Percentiles rank a stretch among this genome's conserved stretches.
These are phyloP conservation scores for Starmerella gropengiesseri DNA, from an alignment of 805 yeast genomes.

Conservation along the genomic window DNA sequence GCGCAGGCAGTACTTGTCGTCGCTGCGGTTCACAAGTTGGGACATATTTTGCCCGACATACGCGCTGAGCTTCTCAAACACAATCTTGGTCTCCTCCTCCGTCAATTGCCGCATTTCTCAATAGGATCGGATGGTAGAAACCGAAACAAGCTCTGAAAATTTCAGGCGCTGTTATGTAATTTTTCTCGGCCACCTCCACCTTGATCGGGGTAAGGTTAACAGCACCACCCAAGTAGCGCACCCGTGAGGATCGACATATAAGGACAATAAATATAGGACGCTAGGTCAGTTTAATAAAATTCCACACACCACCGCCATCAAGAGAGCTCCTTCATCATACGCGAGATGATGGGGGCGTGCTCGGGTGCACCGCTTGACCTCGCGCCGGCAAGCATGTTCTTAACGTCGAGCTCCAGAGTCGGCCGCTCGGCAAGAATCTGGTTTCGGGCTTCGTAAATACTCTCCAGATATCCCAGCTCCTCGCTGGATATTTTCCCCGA, in stretches of 20 bases:
- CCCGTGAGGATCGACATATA: too few relatives aligned
- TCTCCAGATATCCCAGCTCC: slow-evolving; percentile 1
- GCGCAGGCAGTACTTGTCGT: slow-evolving; percentile 88
- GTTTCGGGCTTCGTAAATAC: background rate
- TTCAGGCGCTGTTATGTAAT: slow-evolving; percentile 4
- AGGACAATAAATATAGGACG: too few relatives aligned
- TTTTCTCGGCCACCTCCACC: slow-evolving; percentile 1
- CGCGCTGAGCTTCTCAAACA: slow-evolving; percentile 90
- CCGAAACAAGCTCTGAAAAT: background rate
- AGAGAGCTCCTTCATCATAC: background rate
- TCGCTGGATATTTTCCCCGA: background rate
- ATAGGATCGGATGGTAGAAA: background rate
- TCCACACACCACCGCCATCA: background rate
- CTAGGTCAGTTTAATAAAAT: background rate
- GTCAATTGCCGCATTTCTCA: slow-evolving; percentile 77
- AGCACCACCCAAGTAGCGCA: too few relatives aligned
- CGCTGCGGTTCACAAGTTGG: slow-evolving; percentile 65
- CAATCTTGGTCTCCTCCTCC: slow-evolving; percentile 92
- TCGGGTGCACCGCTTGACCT: background rate
- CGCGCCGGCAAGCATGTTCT: background rate
- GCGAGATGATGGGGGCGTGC: slow-evolving; percentile 3
- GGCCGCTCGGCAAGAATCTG: slow-evolving; percentile 4
- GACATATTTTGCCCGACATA: slow-evolving; percentile 95
- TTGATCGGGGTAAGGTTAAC: too few relatives aligned
- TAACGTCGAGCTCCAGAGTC: slow-evolving; percentile 1